Evolutionary conservation across 148 eudicot genomes (phyloP).

Genomic region (Silene uniflora): DNA sequence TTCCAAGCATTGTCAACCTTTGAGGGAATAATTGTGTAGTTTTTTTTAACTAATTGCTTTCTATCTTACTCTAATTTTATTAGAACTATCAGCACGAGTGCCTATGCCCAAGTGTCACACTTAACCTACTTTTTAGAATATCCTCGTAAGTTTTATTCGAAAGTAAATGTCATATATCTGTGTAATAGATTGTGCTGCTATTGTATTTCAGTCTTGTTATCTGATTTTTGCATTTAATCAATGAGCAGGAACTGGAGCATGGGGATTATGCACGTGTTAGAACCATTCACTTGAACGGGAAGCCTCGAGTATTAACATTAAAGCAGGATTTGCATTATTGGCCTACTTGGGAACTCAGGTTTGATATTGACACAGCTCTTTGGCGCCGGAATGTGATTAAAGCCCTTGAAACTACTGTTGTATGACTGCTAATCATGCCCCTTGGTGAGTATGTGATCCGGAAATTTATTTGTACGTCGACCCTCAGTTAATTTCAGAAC

Average conservation of each 20-base stretch:
- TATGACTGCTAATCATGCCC: slow-evolving; percentile 14
- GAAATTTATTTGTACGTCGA: background rate
- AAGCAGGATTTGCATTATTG: slow-evolving; percentile 98
- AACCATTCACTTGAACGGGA: slow-evolving; percentile 83
- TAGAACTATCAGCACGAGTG: background rate
- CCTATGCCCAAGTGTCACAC: background rate
- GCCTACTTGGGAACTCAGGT: slow-evolving; percentile 96
- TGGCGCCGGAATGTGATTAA: slow-evolving; percentile 70
- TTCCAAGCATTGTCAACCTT: background rate
- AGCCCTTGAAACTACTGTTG: slow-evolving; percentile 36
- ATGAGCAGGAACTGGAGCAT: slow-evolving; percentile 58
- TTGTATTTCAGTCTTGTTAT: background rate
- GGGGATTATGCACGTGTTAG: slow-evolving; percentile 77
- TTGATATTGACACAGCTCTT: slow-evolving; percentile 61
- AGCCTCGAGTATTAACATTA: slow-evolving; percentile 80
- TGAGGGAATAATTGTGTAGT: background rate
- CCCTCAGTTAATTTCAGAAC: background rate
- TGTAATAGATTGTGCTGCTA: background rate
- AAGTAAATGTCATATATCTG: background rate
- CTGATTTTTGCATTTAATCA: background rate
- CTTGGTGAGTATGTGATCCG: background rate
- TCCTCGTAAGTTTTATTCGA: background rate
- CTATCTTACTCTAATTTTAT: background rate
- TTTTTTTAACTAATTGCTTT: background rate
- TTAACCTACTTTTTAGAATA: background rate